phyloP scores from a whole-genome alignment of 2,329 filamentous ascomycete species.

The Fusarium scirpi region DNA sequence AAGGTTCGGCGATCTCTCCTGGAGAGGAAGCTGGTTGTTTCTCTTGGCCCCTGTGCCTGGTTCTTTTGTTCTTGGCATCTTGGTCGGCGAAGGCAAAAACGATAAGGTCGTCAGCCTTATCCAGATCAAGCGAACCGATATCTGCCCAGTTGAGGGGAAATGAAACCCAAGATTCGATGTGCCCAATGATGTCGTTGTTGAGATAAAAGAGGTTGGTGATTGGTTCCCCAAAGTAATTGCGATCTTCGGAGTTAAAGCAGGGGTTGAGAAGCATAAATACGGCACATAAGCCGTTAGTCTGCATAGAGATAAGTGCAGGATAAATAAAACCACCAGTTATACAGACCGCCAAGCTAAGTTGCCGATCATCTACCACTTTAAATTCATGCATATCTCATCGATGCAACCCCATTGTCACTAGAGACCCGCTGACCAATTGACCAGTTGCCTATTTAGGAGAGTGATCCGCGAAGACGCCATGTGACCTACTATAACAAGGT shows the following conservation, averaged over 20 bases:
- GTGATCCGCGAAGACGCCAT: not conserved
- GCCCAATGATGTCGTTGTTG: not conserved
- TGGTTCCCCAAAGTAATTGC: not conserved
- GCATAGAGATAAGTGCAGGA: not conserved
- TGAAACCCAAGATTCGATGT: not conserved
- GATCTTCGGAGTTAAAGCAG: not conserved
- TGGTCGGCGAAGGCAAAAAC: not conserved
- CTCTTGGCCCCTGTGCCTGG: constrained; percentile 13
- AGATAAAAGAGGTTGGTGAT: not conserved
- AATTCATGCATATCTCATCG: constrained; percentile 9
- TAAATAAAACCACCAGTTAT: constrained; percentile 7
- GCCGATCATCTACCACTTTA: constrained; percentile 18
- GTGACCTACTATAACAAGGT: not conserved
- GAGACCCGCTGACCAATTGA: not conserved
- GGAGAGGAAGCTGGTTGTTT: constrained; percentile 17
- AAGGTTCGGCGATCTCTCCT: not conserved
- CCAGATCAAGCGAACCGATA: not conserved
- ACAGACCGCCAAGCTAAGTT: not conserved
- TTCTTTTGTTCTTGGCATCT: constrained; percentile 16
- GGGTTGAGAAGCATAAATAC: not conserved
- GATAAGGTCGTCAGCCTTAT: not conserved
- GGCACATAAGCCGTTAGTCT: not conserved
- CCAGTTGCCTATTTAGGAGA: constrained; percentile 9
- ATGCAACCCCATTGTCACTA: not conserved
- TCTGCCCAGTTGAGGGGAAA: not conserved